Evolutionary conservation across 2,329 filamentous ascomycete genomes (phyloP).

Genomic region (Onygenales sp.): DNA sequence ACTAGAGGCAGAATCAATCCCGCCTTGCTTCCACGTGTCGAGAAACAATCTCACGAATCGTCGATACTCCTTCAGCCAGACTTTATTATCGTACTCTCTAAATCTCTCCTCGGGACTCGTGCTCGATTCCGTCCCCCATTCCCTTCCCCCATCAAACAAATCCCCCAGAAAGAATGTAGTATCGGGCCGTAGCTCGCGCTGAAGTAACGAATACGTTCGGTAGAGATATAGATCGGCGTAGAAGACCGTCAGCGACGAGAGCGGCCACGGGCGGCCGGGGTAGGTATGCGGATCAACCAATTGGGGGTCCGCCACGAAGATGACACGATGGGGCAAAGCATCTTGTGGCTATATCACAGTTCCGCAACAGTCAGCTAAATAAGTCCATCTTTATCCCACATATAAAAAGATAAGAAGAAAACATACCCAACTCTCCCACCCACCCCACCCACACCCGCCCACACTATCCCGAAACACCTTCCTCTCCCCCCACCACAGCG

Average conservation of each 20-base stretch:
- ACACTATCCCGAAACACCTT: slow-evolving; percentile 65
- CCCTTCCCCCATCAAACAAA: slow-evolving; percentile 87
- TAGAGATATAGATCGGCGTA: slow-evolving; percentile 88
- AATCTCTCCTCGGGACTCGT: slow-evolving; percentile 57
- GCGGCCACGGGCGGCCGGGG: slow-evolving; percentile 66
- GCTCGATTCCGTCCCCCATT: slow-evolving; percentile 71
- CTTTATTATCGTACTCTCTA: slow-evolving; percentile 66
- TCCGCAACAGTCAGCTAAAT: slow-evolving; percentile 8
- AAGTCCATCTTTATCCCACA: slow-evolving; percentile 3
- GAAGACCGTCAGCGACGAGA: slow-evolving; percentile 55
- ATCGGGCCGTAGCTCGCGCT: slow-evolving; percentile 68
- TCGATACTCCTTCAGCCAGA: slow-evolving; percentile 78
- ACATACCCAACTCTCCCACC: slow-evolving; percentile 87
- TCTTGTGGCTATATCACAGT: slow-evolving; percentile 53
- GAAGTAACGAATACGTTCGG: slow-evolving; percentile 70
- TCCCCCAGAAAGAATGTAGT: slow-evolving; percentile 88
- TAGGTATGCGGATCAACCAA: slow-evolving; percentile 94
- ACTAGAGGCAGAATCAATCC: slow-evolving; percentile 45
- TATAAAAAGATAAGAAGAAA: background rate
- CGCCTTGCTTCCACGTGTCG: slow-evolving; percentile 53
- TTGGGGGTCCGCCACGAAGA: slow-evolving; percentile 83
- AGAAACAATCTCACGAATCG: slow-evolving; percentile 84
- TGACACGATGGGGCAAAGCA: slow-evolving; percentile 71
- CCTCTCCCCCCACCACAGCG: slow-evolving; percentile 77
- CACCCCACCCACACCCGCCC: slow-evolving; percentile 65